phyloP scores from a whole-genome alignment of 1,284 basidiomycete genomes.

The Gymnopus androsaceus region DNA sequence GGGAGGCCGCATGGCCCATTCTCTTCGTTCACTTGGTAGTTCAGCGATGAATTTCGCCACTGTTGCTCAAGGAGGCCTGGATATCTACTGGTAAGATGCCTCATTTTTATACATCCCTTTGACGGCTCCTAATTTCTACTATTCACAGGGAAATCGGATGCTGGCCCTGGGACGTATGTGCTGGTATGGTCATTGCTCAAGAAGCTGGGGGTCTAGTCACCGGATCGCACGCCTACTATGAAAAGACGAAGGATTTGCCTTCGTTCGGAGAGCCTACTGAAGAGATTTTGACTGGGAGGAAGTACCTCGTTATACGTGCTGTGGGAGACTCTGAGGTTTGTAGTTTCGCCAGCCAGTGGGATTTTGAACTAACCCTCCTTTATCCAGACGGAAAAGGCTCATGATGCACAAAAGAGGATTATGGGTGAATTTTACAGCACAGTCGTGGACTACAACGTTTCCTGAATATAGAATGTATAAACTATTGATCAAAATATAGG shows the following conservation, averaged over 20 bases:
- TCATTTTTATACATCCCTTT: neutral
- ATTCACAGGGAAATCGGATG: constrained; percentile 84
- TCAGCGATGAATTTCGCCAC: constrained; percentile 84
- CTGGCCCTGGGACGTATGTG: constrained; percentile 93
- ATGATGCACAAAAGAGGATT: constrained; percentile 77
- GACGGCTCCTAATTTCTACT: neutral
- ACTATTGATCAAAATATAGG: no score
- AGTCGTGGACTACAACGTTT: constrained; percentile 59
- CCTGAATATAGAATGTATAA: constrained; percentile 3
- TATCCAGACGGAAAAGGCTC: constrained; percentile 66
- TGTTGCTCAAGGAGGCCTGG: constrained; percentile 84
- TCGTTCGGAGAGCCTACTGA: constrained; percentile 62
- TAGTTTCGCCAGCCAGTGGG: no score
- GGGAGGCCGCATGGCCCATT: constrained; percentile 87
- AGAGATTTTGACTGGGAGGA: constrained; percentile 78
- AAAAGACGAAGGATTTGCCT: constrained; percentile 33
- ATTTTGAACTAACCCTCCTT: no score
- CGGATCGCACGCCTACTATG: constrained; percentile 61
- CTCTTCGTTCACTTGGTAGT: constrained; percentile 80
- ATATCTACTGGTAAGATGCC: constrained; percentile 73
- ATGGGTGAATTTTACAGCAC: constrained; percentile 84
- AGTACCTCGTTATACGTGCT: constrained; percentile 80
- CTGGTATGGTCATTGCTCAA: constrained; percentile 90
- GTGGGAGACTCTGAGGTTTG: constrained; percentile 61
- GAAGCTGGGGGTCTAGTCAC: constrained; percentile 85